Percentiles rank a stretch among this genome's conserved stretches.
Evolutionary conservation across 2,329 filamentous ascomycete species (phyloP).

Genomic region (Helicocarpus griseus): DNA sequence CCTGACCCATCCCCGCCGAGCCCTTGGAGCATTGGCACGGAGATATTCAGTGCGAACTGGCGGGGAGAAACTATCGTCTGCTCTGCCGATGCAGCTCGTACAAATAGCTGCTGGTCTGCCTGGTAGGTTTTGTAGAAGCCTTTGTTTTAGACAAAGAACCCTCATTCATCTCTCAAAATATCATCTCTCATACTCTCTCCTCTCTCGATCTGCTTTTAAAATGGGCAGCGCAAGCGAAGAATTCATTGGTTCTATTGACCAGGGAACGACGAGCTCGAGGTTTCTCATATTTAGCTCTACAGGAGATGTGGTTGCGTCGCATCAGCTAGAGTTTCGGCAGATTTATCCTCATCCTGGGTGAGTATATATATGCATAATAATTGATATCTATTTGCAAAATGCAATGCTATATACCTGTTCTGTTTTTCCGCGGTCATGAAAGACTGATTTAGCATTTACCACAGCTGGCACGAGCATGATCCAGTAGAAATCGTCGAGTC

Average conservation of each 20-base stretch:
- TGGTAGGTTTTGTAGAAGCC: no score
- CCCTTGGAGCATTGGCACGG: no score
- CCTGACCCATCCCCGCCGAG: not conserved
- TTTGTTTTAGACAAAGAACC: not conserved
- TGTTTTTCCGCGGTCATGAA: not conserved
- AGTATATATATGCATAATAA: slow-evolving; percentile 25
- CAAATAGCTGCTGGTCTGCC: not conserved
- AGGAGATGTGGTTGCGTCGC: slow-evolving; percentile 68
- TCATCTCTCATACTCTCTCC: not conserved
- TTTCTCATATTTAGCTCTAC: slow-evolving; percentile 82
- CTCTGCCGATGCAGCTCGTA: not conserved
- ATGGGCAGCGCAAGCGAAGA: not conserved
- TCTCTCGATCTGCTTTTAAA: not conserved
- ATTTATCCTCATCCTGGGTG: slow-evolving; percentile 82
- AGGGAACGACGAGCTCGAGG: slow-evolving; percentile 79
- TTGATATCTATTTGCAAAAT: slow-evolving; percentile 2
- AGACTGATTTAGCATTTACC: not conserved
- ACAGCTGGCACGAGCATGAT: slow-evolving; percentile 84
- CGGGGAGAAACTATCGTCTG: not conserved
- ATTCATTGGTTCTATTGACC: slow-evolving; percentile 81
- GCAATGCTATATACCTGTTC: not conserved
- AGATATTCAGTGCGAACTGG: not conserved
- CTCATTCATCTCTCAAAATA: not conserved
- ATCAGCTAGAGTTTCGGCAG: slow-evolving; percentile 81
- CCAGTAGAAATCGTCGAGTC: slow-evolving; percentile 65